These are phyloP conservation scores for Wickerhamiella cacticola DNA, from an alignment of 805 yeast genomes.

Conservation along the genomic window DNA sequence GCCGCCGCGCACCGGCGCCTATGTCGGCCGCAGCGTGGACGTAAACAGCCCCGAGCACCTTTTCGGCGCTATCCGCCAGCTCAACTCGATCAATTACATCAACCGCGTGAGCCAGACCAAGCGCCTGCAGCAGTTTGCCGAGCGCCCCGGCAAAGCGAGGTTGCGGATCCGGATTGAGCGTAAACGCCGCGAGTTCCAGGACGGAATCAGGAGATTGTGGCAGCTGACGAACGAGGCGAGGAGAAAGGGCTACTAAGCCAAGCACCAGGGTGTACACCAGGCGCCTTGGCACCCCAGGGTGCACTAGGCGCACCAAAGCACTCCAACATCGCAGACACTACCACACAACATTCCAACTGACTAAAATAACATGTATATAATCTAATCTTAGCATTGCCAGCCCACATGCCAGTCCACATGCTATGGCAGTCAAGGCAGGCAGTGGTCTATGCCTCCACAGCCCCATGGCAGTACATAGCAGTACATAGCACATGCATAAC, in stretches of 20 bases:
- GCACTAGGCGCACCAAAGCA: too few species aligned
- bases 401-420: too few species aligned
- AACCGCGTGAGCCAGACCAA: conserved; percentile 24
- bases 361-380: too few species aligned
- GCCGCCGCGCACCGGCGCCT: conserved; percentile 27
- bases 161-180: conserved; percentile 26
- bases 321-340: too few species aligned
- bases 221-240: conserved; percentile 28
- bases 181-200: conserved; percentile 26
- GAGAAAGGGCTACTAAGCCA: conserved; percentile 14
- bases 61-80: conserved; percentile 21
- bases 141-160: conserved; percentile 29
- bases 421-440: too few species aligned
- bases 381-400: too few species aligned
- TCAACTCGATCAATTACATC: conserved; percentile 23
- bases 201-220: conserved; percentile 28
- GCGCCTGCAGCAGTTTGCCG: conserved; percentile 25
- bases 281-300: too few species aligned
- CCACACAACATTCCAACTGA: too few species aligned
- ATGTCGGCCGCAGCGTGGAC: conserved; percentile 27
- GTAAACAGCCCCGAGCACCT: conserved; percentile 22
- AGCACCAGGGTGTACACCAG: too few species aligned
- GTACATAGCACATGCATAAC: too few species aligned
- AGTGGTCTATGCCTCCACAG: too few species aligned
- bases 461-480: too few species aligned